Evolutionary conservation across 2,329 filamentous ascomycete genomes (phyloP), one percentile per base, ranked within the genome.

Genomic region (Ceratocystis huliohia): DNA sequence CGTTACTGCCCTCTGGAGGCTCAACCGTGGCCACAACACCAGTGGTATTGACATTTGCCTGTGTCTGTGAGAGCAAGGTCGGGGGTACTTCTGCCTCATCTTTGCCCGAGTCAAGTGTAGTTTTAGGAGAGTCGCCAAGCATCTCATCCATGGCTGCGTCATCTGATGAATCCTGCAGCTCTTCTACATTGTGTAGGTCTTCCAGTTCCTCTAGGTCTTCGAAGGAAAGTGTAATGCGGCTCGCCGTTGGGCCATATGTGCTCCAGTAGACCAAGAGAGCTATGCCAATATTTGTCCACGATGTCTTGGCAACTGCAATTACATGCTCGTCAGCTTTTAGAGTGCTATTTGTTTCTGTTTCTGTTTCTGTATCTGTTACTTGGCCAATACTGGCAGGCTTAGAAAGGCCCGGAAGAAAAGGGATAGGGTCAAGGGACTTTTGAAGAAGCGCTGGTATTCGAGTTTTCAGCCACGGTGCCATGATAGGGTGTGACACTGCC

Each of bases 381-480:
- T 41, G 37, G 37, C 3, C 13, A 15, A 15, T 15, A 15, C 37
- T 13, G 10, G 20, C 22, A 5, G 48, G 33, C 53, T 46, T 17
- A 1, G 79, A 80, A 1, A 79, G 79, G 65, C 86, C 76, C 0
- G 84, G 83, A 0, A 87, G 76, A 72, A 83, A 87, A 1, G 84
- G 79, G n/a, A 86, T 79, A 0, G 84, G 84, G 65, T 87, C 85
- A 20, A 86, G 74, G 64, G 81, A 79, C 33, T 80, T 81, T 69
- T 78, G 79, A 30, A 87, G 75, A 15, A 78, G 73, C 1, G 73
- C 70, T 0, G 83, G 79, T 74, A 87, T 78, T 46, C 78, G 74
- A 66, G 78, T 80, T 66, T 79, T 80, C 0, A 79, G 66, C 73
- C 81, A 87, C 0, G 84, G 83, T 1, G 74, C 75, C 80, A 88